Evolutionary conservation across 371 early-diverging fungal species (phyloP), one percentile per base, ranked within the genome.

Genomic region (Batrachochytrium dendrobatidis): DNA sequence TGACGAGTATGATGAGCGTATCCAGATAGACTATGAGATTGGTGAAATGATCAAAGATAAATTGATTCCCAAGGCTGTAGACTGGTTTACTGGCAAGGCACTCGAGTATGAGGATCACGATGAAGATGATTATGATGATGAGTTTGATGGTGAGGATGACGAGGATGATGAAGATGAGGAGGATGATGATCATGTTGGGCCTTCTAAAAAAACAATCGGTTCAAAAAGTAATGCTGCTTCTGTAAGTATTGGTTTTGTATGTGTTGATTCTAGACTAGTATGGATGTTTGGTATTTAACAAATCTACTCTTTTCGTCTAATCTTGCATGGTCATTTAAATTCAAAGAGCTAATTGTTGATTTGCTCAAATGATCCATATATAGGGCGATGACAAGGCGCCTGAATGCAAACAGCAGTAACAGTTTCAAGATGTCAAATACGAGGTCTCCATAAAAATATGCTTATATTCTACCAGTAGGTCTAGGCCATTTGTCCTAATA

Each of bases 31-130:
- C 71, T 96, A 94, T 66, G 92, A 92, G 71, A 76, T 92, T 68
- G 96, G 95, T 34, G 97, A 98, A 70, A 85, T 90, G 69, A 83
- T 98, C 78, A 95, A 94, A 81, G 94, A 94, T 58, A 89, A 88
- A 71, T 71, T 98, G 59, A 85, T 98, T 58, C 95, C 98, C 58
- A 85, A 86, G 66, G 98, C 98, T 59, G 76, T 98, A 56, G 91
- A 94, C 74, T 98, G 94, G 89, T 98, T 95, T 81, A 96, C 97
- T 20, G 98, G 98, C 66, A 88, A 90, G 76, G 96, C 98, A 46
- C 81, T 94, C 39, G 88, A 85, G 57, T 75, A 81, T 52, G 78
- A 74, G 58, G 68, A 72, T 4, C 61, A 66, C 22, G 77, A 70
- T 17, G 71, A 74, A 6, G 62, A 64, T 45, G 61, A 50, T 33